phyloP scores from a whole-genome alignment of 2,329 filamentous ascomycete species.

The Stagonosporopsis tanaceti region DNA sequence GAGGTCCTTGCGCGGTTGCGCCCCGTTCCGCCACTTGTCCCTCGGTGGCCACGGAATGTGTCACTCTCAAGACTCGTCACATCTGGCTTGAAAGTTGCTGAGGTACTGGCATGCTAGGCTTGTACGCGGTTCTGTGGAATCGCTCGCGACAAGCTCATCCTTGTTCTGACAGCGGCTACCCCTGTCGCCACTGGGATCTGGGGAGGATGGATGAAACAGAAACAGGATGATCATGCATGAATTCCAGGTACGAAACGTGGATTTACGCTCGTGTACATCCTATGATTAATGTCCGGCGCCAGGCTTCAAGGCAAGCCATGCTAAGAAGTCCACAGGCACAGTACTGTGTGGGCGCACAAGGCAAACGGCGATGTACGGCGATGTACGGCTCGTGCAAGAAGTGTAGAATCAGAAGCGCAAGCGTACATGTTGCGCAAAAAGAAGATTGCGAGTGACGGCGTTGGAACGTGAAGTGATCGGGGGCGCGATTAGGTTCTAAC shows the following conservation, averaged over 20 bases:
- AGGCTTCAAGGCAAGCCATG: conserved; percentile 1
- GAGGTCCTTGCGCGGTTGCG: conserved; percentile 9
- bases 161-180: conserved; percentile 1
- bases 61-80: neutral
- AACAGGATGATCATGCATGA: conserved; percentile 2
- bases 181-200: conserved; percentile 11
- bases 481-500: conserved; percentile 12
- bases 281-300: neutral
- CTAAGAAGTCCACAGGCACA: neutral
- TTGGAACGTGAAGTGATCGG: neutral
- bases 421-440: neutral
- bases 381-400: too few relatives aligned
- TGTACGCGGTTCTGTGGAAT: neutral
- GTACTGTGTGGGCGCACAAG: neutral
- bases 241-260: conserved; percentile 1
- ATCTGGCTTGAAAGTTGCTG: neutral
- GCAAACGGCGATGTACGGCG: neutral
- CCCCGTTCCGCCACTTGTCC: neutral
- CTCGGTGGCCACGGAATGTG: conserved; percentile 3
- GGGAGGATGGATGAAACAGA: conserved; percentile 14
- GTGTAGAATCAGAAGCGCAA: neutral
- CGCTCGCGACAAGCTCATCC: conserved; percentile 1
- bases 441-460: neutral
- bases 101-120: neutral
- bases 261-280: conserved; percentile 4